Conservation (phyloP, 371 early-diverging fungal genomes). For the Mucor plumbeus region DNA sequence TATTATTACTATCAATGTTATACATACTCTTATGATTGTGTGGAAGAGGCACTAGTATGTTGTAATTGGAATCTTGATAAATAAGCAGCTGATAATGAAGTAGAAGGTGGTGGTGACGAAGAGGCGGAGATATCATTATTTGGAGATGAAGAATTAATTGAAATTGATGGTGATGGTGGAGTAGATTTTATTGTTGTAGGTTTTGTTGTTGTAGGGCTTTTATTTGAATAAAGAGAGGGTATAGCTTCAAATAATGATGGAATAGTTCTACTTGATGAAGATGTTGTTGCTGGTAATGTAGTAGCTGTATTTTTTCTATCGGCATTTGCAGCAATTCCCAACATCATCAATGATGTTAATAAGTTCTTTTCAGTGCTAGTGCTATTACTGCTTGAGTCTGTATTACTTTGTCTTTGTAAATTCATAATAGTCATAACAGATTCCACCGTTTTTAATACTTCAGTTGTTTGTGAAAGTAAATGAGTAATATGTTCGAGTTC, state of each 20-base stretch:
- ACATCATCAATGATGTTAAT: conserved; percentile 23
- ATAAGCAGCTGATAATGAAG: not conserved
- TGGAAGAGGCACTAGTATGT: not conserved
- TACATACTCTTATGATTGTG: not conserved
- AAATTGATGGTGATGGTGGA: not conserved
- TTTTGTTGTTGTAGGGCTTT: not conserved
- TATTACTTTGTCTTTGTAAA: not conserved
- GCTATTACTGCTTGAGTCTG: not conserved
- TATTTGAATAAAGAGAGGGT: conserved; percentile 20
- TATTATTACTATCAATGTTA: conserved; percentile 1
- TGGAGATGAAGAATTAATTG: not conserved
- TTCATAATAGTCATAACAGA: conserved; percentile 31
- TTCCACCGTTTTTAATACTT: conserved; percentile 42
- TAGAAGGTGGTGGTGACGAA: not conserved
- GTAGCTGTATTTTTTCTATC: not conserved
- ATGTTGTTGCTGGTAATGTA: not conserved
- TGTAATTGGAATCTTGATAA: not conserved
- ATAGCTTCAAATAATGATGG: conserved; percentile 27
- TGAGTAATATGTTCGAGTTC: conserved; percentile 41
- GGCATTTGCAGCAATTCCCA: conserved; percentile 19
- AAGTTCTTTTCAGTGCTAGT: conserved; percentile 11
- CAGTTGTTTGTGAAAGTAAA: conserved; percentile 40
- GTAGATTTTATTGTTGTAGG: not conserved
- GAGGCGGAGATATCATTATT: not conserved
- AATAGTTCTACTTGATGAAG: conserved; percentile 11